Base-by-base conservation (phyloP, 2,329 filamentous ascomycete species). In the Rutstroemia sp. region DNA sequence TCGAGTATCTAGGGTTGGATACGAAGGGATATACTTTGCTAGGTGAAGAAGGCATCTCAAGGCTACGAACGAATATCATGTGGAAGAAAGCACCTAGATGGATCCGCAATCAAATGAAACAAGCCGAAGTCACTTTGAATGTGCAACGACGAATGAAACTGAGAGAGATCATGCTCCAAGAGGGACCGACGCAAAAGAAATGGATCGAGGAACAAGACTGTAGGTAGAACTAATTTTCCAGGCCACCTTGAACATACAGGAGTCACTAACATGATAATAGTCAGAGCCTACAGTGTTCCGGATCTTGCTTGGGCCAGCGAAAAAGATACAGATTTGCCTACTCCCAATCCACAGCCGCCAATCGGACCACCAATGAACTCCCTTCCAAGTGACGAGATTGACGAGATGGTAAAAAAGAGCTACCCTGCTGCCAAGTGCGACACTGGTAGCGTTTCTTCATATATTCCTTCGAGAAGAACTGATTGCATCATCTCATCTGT, bases 151-250 rank as follows among this genome's bases (percentile, higher is more conserved):
- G 16, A n/a, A n/a, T n/a, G n/a, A n/a, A 42, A 17, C 19, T 42
- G 34, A 39, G 41, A 49, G n/a, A 42, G 8, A 14, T n/a, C 14
- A 42, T 41, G 17, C 23, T 7, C 30, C 34, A 17, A 19, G 9
- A 44, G 53, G 34, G 41, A 5, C 21, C 27, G 10, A 10, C 50
- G 9, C 46, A 55, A 23, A 17, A 3, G 8, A 27, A 55, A 39
- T 55, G 53, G 52, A 10, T n/a, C 21, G 6, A 9, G n/a, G 27
- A 49, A 7, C 37, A 54, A 5, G 53, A 55, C 37, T 55, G 53
- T 55, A 37, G 2, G 46, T 55, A 37, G 17, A 44, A 19, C 5
- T 17, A 9, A 23, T 3, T 8, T 1, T 21, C 2, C 10, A 25
- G 6, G 10, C 16, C 23, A 12, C 1, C 2, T 27, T 14, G 8